Evolutionary conservation across 1,139 yeast species (phyloP).

Genomic region (Diutina mesorugosa): DNA sequence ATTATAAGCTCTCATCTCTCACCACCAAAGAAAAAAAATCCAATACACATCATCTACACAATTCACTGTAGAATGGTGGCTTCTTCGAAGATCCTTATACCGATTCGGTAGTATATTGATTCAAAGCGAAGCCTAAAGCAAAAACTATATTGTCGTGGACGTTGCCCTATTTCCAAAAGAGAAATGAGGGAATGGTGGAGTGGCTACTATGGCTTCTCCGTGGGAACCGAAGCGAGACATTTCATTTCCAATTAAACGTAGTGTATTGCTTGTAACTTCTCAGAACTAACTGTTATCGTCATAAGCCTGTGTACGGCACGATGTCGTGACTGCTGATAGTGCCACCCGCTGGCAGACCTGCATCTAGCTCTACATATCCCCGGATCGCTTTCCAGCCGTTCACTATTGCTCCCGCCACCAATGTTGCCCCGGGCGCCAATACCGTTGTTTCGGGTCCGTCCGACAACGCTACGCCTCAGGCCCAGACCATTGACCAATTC

Average conservation of each 20-base stretch:
- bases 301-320: too few relatives aligned
- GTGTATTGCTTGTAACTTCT: too few relatives aligned
- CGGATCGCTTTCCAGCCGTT: not conserved
- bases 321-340: too few relatives aligned
- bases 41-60: not conserved
- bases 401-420: not conserved
- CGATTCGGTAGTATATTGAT: slow-evolving; percentile 43
- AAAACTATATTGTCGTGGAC: slow-evolving; percentile 4
- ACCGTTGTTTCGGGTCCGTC: not conserved
- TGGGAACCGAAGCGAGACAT: not conserved
- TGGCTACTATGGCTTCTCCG: not conserved
- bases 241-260: too few relatives aligned
- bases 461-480: not conserved
- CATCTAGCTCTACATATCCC: not conserved
- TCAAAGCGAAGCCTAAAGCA: slow-evolving; percentile 60
- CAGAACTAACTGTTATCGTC: not conserved
- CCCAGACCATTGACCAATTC: not conserved
- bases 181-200: not conserved
- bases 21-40: not conserved
- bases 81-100: slow-evolving; percentile 60
- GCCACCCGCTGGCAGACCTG: not conserved
- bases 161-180: not conserved
- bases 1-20: not conserved
- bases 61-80: slow-evolving; percentile 17
- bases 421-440: not conserved